Conservation (phyloP, 78 protist genomes). For the Thecamonas trahens region DNA sequence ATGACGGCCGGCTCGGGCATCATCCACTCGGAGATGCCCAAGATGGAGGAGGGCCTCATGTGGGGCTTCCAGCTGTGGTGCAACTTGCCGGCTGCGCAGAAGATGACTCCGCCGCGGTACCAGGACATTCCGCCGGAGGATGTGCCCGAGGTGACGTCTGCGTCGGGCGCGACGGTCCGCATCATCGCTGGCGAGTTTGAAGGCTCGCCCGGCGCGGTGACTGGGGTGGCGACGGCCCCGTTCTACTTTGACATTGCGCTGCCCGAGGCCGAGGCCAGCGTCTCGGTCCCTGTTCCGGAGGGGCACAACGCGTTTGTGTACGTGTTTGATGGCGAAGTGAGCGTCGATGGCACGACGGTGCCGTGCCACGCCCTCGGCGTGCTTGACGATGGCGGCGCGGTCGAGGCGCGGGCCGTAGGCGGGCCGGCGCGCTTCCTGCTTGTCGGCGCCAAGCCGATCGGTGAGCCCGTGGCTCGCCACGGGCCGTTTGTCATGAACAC, state of each 20-base stretch:
- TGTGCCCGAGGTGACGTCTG: conserved; percentile 18
- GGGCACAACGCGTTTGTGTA: conserved; percentile 38
- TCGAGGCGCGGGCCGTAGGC: background rate
- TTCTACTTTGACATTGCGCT: conserved; percentile 25
- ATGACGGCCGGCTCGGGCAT: conserved; percentile 79
- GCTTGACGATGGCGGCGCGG: background rate
- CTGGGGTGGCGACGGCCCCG: conserved; percentile 26
- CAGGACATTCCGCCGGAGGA: conserved; percentile 31
- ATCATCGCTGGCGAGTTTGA: conserved; percentile 37
- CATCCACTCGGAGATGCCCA: conserved; percentile 62
- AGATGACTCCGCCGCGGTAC: conserved; percentile 73
- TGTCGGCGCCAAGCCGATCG: conserved; percentile 38
- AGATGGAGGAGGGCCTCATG: conserved; percentile 19
- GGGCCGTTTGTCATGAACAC: conserved; percentile 90
- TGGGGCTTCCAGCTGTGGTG: conserved; percentile 69
- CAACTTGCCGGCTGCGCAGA: conserved; percentile 50
- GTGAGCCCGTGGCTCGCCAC: conserved; percentile 56
- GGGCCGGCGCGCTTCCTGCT: conserved; percentile 40
- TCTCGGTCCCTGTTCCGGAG: conserved; percentile 18
- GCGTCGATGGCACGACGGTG: background rate
- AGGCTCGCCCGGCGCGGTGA: conserved; percentile 13
- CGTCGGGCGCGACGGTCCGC: conserved; percentile 1
- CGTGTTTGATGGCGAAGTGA: conserved; percentile 34
- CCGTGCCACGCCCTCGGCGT: background rate
- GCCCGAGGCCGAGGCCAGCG: conserved; percentile 4